Evolutionary conservation across 192 early-diverging fungal genomes (phyloP), one percentile per base, ranked within the genome.

Genomic region (Backusella liffmaniae): DNA sequence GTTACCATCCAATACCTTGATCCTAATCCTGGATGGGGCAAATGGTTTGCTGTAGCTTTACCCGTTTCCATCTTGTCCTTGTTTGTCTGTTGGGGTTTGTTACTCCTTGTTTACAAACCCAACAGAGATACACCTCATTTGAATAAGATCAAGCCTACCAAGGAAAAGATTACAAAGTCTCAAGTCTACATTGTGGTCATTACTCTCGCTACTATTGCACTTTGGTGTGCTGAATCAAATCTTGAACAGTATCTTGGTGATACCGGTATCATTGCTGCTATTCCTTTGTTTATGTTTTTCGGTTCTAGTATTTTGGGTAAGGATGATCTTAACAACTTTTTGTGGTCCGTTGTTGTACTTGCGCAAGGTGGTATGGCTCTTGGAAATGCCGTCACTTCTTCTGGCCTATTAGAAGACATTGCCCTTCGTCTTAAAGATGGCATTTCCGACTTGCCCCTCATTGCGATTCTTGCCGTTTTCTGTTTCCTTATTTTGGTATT

Each of bases 331-430:
- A 93, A 94, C 78, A 85, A 83, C 77, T 90, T 93, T 73, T 66
- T 86, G 62, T 88, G 87, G 87, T 80, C 87, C 0, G 87, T 88
- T 35, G 84, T 88, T 46, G 79, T 88, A 51, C 80, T 94, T 18
- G 93, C 93, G 29, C 91, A 92, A 88, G 93, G 93, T 67, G 93
- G 93, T 53, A 92, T 90, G 42, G 90, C 90, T 9, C 86, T 94
- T 16, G 93, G 93, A 42, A 90, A 91, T 74, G 90, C 91, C 0
- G 93, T 93, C 56, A 89, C 91, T 23, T 89, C 88, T 18, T 88
- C 86, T 6, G 93, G 93, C 7, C 80, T 94, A n/a, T 77, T 94
- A 39, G 72, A 84, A 23, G 85, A 86, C 36, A 89, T 94, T 67
- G 90, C 91, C 13, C 75, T 82, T 10, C 68, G 78, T 34, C 82